These are phyloP conservation scores for Aphanocladium album DNA, from an alignment of 2,329 filamentous ascomycete genomes.

Conservation along the genomic window DNA sequence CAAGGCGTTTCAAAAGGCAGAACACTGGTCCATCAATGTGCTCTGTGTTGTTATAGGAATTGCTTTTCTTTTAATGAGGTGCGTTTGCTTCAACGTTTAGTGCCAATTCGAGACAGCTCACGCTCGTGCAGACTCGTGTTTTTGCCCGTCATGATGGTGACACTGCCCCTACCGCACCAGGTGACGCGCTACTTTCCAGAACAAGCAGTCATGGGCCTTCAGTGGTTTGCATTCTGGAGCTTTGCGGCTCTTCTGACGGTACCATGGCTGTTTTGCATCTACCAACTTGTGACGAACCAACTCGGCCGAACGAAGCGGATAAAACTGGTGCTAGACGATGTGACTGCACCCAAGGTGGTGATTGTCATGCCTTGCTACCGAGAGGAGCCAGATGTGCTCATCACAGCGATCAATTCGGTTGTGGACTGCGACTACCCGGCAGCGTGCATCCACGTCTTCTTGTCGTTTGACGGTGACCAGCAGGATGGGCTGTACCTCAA, in stretches of 20 bases:
- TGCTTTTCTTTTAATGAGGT: slow-evolving; percentile 73
- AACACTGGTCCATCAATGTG: slow-evolving; percentile 76
- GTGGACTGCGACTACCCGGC: slow-evolving; percentile 92
- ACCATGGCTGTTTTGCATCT: slow-evolving; percentile 90
- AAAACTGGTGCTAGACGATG: slow-evolving; percentile 77
- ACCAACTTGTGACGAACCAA: slow-evolving; percentile 82
- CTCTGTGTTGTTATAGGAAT: slow-evolving; percentile 71
- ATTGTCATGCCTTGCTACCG: slow-evolving; percentile 97
- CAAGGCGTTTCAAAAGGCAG: slow-evolving; percentile 86
- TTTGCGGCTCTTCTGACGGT: slow-evolving; percentile 81
- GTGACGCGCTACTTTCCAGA: slow-evolving; percentile 69
- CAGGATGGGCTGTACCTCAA: slow-evolving; percentile 86
- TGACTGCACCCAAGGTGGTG: slow-evolving; percentile 85
- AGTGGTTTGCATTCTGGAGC: slow-evolving; percentile 95
- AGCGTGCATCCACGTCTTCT: slow-evolving; percentile 87
- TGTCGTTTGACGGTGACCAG: slow-evolving; percentile 89
- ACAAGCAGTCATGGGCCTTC: slow-evolving; percentile 64
- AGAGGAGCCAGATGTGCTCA: slow-evolving; percentile 76
- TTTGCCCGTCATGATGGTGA: slow-evolving; percentile 90
- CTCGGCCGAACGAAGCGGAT: slow-evolving; percentile 77
- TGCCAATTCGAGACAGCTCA: neutral
- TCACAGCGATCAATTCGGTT: slow-evolving; percentile 84
- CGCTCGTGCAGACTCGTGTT: slow-evolving; percentile 64
- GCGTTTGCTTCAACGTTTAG: slow-evolving; percentile 23
- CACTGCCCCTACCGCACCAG: slow-evolving; percentile 71